phyloP scores from a whole-genome alignment of 441 rosid genomes.

The Adansonia rubrostipa region DNA sequence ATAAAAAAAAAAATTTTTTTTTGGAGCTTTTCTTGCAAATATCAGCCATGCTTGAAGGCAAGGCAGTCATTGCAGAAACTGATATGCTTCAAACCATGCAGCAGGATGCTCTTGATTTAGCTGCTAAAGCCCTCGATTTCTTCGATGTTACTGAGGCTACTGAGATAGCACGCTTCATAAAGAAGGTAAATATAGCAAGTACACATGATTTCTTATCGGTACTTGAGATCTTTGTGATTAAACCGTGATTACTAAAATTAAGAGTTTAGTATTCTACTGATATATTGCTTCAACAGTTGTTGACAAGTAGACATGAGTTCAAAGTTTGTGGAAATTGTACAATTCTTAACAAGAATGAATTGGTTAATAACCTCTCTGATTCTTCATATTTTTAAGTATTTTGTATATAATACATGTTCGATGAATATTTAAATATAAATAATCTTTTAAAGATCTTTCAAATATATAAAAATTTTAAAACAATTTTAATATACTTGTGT shows the following conservation, averaged over 20 bases:
- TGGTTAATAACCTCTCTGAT: neutral
- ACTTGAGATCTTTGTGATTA: neutral
- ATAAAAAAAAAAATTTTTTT: too few relatives aligned
- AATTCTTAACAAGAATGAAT: neutral
- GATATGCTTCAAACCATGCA: constrained; percentile 77
- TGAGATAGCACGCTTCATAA: constrained; percentile 76
- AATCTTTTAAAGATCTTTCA: too few relatives aligned
- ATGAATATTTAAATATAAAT: too few relatives aligned
- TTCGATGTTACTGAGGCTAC: constrained; percentile 78
- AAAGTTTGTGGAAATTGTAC: neutral
- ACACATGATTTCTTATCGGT: too few relatives aligned
- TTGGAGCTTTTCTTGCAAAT: neutral
- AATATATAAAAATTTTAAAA: too few relatives aligned
- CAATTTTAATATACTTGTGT: too few relatives aligned
- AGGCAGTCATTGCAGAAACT: constrained; percentile 75
- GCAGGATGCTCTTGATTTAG: constrained; percentile 68
- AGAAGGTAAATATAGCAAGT: constrained; percentile 67
- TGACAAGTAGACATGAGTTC: neutral
- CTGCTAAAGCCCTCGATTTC: constrained; percentile 77
- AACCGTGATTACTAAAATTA: too few relatives aligned
- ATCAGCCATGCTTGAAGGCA: constrained; percentile 75
- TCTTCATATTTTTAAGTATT: too few relatives aligned
- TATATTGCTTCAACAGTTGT: too few relatives aligned
- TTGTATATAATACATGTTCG: too few relatives aligned
- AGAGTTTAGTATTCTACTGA: too few relatives aligned